phyloP scores from a whole-genome alignment of 495 filamentous ascomycete species.

The Staphylotrichum longicolle region DNA sequence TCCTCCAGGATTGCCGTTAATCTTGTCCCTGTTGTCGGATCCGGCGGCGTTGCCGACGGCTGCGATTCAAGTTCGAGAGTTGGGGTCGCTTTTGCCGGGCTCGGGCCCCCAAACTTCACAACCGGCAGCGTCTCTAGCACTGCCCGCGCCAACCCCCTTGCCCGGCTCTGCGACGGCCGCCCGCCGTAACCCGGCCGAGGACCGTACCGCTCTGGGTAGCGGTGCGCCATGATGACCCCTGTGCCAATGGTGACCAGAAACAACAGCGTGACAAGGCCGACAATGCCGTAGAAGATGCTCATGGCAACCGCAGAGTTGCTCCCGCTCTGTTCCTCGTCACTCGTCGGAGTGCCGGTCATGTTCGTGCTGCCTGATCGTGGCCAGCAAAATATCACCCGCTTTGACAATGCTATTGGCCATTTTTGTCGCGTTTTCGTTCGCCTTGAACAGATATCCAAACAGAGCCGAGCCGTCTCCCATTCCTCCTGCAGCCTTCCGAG shows the following conservation, averaged over 20 bases:
- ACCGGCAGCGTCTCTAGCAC: conserved; percentile 95
- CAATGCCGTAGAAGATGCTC: conserved; percentile 97
- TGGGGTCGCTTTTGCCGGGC: conserved; percentile 55
- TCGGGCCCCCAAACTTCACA: conserved; percentile 82
- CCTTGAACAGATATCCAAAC: conserved; percentile 15
- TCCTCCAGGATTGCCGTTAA: conserved; percentile 34
- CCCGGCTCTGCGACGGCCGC: conserved; percentile 81
- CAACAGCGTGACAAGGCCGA: conserved; percentile 86
- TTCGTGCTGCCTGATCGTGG: conserved; percentile 38
- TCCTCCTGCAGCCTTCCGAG: conserved; percentile 13
- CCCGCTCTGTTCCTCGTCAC: conserved; percentile 42
- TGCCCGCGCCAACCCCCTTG: conserved; percentile 83
- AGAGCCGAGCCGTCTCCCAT: conserved; percentile 13
- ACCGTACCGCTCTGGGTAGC: conserved; percentile 93
- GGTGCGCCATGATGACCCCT: conserved; percentile 87
- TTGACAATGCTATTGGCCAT: conserved; percentile 30
- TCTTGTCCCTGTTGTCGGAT: conserved; percentile 31
- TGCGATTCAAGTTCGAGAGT: conserved; percentile 61
- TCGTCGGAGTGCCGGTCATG: conserved; percentile 26
- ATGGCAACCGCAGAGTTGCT: conserved; percentile 76
- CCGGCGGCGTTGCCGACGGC: conserved; percentile 33
- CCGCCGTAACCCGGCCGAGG: conserved; percentile 70
- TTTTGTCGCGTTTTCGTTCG: conserved; percentile 11
- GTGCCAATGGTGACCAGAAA: conserved; percentile 92
- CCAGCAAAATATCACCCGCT: conserved; percentile 31